Evolutionary conservation across 768 basidiomycete genomes (phyloP), one percentile per base, ranked within the genome.

Genomic region (Russula griseocarnosa): DNA sequence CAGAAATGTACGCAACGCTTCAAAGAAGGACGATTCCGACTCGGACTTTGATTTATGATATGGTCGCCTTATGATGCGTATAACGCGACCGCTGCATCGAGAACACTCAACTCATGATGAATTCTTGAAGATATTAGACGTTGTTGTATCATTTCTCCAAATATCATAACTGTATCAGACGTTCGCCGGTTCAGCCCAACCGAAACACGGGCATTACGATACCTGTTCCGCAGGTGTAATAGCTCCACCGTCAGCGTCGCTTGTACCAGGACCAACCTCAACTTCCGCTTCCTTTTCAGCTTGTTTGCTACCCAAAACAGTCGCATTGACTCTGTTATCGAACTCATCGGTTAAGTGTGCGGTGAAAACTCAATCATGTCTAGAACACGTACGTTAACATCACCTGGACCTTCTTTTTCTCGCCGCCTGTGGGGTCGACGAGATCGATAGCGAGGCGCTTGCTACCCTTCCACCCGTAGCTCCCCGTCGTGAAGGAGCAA

Each of bases 401-500:
- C 13, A 92, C 87, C 69, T 87, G 82, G 2, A 92, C 86, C 65
- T 82, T 86, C 73, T 84, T 84, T 72, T 75, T 80, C 47, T 76
- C 83, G 16, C 73, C 78, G 18, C 73, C 76, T 18, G 82, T 81
- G 0, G 76, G 70, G 60, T 79, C 78, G 60, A 82, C 77, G 18
- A 92, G 72, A 69, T 90, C 87, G 56, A 93, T 79, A 1, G 78
- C 79, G 63, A 92, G 74, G 28, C 85, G 81, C 72, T 86, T 87
- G 72, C 74, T 82, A 2, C 86, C 90, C 72, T 91, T 92, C 91
- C 91, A 93, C n/a, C 92, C 91, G 72, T 87, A 90, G 71, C 87
- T 89, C 13, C 90, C 89, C 0, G 89, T 90, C 16, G 77, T 70
- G 74, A 93, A 91, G 44, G 81, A 77, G 62, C 74, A 81, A 1